These are phyloP conservation scores for Aspergillus bombycis DNA, from an alignment of 2,329 filamentous ascomycete genomes.

Conservation along the genomic window DNA sequence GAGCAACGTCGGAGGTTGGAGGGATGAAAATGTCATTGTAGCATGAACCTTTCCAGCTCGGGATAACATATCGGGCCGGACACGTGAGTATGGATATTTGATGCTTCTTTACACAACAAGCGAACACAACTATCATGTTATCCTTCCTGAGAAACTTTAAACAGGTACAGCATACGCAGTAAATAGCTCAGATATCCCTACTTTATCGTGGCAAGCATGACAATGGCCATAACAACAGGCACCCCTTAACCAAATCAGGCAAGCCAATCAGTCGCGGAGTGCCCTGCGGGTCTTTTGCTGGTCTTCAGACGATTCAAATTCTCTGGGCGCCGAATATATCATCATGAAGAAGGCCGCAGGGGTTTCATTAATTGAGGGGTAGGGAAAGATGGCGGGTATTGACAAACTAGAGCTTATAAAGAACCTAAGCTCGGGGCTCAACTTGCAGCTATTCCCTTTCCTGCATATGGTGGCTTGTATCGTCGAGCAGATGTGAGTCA, in stretches of 20 bases:
- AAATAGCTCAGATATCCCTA: conserved; percentile 4
- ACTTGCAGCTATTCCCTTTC: no score
- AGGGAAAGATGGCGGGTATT: no score
- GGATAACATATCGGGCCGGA: background rate
- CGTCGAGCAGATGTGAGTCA: no score
- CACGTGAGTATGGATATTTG: background rate
- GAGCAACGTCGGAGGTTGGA: background rate
- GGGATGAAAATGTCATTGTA: background rate
- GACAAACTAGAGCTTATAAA: no score
- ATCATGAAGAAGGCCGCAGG: no score
- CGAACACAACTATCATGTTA: background rate
- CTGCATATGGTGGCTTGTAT: no score
- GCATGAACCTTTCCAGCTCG: background rate
- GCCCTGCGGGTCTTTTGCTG: no score
- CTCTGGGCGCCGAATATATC: no score
- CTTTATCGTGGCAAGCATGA: background rate
- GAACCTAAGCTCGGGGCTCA: no score
- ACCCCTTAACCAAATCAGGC: conserved; percentile 16
- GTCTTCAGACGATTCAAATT: no score
- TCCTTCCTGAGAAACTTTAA: background rate
- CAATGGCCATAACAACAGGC: background rate
- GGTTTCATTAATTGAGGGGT: no score
- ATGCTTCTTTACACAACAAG: background rate
- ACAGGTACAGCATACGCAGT: background rate
- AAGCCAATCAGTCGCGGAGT: conserved; percentile 24